phyloP scores from a whole-genome alignment of 192 early-diverging fungal species.

The Allomyces macrogynus region DNA sequence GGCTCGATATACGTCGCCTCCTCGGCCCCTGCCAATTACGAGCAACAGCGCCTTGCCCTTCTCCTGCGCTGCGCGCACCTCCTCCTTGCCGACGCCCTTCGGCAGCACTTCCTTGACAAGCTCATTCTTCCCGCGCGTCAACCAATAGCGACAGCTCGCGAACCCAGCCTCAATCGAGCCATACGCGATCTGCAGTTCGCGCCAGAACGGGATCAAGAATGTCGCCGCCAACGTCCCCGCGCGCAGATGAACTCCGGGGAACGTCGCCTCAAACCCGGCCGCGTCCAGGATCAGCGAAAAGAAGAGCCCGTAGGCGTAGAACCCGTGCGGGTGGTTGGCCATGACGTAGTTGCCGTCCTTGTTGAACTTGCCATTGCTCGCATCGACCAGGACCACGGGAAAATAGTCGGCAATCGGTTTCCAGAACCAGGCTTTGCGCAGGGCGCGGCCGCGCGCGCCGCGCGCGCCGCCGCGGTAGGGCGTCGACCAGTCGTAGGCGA shows the following conservation, averaged over 20 bases:
- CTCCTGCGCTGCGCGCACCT: too few relatives aligned
- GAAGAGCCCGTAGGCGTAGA: not conserved
- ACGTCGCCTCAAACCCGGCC: constrained; percentile 1
- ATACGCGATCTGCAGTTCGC: constrained; percentile 3
- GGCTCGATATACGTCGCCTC: constrained; percentile 11
- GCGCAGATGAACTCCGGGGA: constrained; percentile 7
- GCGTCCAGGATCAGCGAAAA: too few relatives aligned
- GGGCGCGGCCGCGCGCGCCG: too few relatives aligned
- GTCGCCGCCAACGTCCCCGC: constrained; percentile 12
- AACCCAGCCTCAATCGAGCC: not conserved
- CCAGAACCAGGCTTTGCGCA: too few relatives aligned
- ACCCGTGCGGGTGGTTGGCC: constrained; percentile 7
- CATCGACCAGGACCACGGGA: too few relatives aligned
- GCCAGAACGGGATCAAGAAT: constrained; percentile 10
- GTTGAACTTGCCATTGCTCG: too few relatives aligned
- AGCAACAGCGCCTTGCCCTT: constrained; percentile 4
- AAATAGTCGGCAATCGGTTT: too few relatives aligned
- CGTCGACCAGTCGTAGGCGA: constrained; percentile 1
- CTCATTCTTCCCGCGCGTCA: not conserved
- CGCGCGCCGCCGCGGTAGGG: constrained; percentile 4
- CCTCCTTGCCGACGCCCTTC: too few relatives aligned
- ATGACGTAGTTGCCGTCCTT: constrained; percentile 10
- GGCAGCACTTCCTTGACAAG: too few relatives aligned
- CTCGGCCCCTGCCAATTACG: constrained; percentile 14
- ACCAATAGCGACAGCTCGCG: not conserved